Base-by-base conservation (phyloP, 805 yeast species). In the Metschnikowia aberdeeniae region DNA sequence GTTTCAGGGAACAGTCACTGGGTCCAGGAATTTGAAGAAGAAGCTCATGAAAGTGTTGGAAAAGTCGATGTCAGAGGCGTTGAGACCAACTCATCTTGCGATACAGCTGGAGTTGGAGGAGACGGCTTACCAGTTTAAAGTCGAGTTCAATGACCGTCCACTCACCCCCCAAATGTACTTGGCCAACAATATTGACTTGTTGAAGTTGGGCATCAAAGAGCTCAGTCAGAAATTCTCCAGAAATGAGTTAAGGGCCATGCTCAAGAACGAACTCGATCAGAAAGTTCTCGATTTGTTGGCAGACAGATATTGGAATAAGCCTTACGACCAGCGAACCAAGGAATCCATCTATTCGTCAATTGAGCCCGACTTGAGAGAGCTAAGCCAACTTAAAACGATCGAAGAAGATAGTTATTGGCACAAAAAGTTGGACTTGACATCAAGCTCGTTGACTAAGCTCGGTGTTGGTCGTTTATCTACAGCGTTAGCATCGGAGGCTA, bases 401-500 rank as follows among this genome's bases (percentile, higher is more conserved):
- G 74, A 76, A 17, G 89, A 85, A 52, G 90, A 89, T 62, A 67
- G 82, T 13, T 86, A 82, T 59, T 93, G 99, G 99, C 86, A 82
- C 46, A 77, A 84, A 53, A 89, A 89, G 63, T 67, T 93, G 26
- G 99, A 93, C 57, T 71, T 88, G 38, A 78, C 96, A 0, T 80
- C 95, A 0, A 82, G 92, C 10, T 80, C 87, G 33, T 70, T 92
- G 42, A 93, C 99, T 0, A 95, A 92, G 61, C 73, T 89, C 22
- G 99, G 99, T 1, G 84, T 93, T 40, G 99, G 99, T 5, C 76
- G 99, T 59, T 66, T 88, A 51, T 81, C 97, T 0, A 89, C 99
- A 0, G 76, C 82, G 26, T 70, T 93, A 34, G 81, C 90, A 1
- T 88, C 96, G 4, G 85, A 84, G 57, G 86, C 95, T 0, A 75